Conservation (phyloP, 805 yeast species). For the Candida qinlingensis region DNA sequence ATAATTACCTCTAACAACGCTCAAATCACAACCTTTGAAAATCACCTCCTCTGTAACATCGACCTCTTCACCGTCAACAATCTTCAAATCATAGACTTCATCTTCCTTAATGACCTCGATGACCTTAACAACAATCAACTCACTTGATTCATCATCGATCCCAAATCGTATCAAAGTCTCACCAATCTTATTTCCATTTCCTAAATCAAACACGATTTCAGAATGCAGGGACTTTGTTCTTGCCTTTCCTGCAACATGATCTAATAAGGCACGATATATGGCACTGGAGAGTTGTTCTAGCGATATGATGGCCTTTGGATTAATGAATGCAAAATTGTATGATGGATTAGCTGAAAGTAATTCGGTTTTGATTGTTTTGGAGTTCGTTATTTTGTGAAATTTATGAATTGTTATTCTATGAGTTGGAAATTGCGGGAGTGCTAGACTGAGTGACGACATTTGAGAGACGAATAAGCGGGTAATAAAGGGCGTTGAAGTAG, state of each 20-base stretch:
- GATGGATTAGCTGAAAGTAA: slow-evolving; percentile 40
- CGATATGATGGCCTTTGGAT: slow-evolving; percentile 52
- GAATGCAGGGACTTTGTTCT: slow-evolving; percentile 66
- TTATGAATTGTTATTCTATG: slow-evolving; percentile 34
- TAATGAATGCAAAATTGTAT: slow-evolving; percentile 61
- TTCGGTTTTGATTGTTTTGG: slow-evolving; percentile 38
- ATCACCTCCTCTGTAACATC: slow-evolving; percentile 30
- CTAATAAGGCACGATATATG: slow-evolving; percentile 54
- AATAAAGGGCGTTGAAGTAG: neutral
- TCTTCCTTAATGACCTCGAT: slow-evolving; percentile 32
- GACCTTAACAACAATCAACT: slow-evolving; percentile 46
- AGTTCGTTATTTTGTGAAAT: slow-evolving; percentile 41
- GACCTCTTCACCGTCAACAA: slow-evolving; percentile 31
- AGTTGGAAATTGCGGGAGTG: slow-evolving; percentile 44
- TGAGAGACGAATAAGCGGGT: neutral
- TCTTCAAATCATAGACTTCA: slow-evolving; percentile 13
- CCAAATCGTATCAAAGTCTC: slow-evolving; percentile 74
- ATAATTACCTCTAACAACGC: slow-evolving; percentile 26
- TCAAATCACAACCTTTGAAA: slow-evolving; percentile 28
- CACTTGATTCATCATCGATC: slow-evolving; percentile 42
- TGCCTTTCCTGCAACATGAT: slow-evolving; percentile 39
- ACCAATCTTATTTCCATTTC: slow-evolving; percentile 65
- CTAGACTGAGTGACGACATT: slow-evolving; percentile 6
- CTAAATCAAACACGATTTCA: slow-evolving; percentile 62
- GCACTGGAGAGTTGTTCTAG: slow-evolving; percentile 59